A percentile compares a stretch with the other conserved stretches of the same genome.
Evolutionary conservation across 1,284 basidiomycete genomes (phyloP).

Genomic region (Rhodotorula sp.): DNA sequence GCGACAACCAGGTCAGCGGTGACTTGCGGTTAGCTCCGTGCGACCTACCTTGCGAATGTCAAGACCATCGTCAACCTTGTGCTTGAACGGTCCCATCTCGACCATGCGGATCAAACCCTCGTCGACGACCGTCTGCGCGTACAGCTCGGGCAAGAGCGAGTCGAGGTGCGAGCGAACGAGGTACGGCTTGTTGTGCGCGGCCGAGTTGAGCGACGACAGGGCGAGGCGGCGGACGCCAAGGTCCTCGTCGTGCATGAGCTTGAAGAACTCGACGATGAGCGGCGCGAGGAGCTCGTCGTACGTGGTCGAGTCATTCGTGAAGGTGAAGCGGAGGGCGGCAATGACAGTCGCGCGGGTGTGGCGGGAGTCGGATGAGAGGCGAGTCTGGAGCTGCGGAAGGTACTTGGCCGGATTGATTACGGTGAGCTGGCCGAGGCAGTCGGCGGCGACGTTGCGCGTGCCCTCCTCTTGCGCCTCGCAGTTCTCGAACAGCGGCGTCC

Average conservation of each 20-base stretch:
- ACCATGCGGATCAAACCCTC: slow-evolving; percentile 77
- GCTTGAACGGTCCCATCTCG: slow-evolving; percentile 97
- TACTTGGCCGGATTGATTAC: slow-evolving; percentile 84
- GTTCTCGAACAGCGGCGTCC: slow-evolving; percentile 84
- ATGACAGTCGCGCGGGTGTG: slow-evolving; percentile 76
- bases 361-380: slow-evolving; percentile 61
- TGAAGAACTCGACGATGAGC: slow-evolving; percentile 83
- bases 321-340: slow-evolving; percentile 91
- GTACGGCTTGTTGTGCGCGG: slow-evolving; percentile 88
- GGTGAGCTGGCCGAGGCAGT: slow-evolving; percentile 92
- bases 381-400: slow-evolving; percentile 82
- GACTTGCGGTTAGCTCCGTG: neutral
- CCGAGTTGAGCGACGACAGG: slow-evolving; percentile 85
- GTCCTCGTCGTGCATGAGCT: slow-evolving; percentile 78
- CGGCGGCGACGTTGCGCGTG: slow-evolving; percentile 88
- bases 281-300: slow-evolving; percentile 87
- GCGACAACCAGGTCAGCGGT: slow-evolving; percentile 49
- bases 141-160: slow-evolving; percentile 74
- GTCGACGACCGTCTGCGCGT: slow-evolving; percentile 78
- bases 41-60: slow-evolving; percentile 62
- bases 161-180: slow-evolving; percentile 81
- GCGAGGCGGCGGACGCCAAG: slow-evolving; percentile 81
- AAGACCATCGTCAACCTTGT: slow-evolving; percentile 88
- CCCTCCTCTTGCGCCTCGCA: slow-evolving; percentile 71
- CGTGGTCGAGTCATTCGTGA: slow-evolving; percentile 75